phyloP scores from a whole-genome alignment of 2,329 filamentous ascomycete species.

The Phaeosphaeria sp. region DNA sequence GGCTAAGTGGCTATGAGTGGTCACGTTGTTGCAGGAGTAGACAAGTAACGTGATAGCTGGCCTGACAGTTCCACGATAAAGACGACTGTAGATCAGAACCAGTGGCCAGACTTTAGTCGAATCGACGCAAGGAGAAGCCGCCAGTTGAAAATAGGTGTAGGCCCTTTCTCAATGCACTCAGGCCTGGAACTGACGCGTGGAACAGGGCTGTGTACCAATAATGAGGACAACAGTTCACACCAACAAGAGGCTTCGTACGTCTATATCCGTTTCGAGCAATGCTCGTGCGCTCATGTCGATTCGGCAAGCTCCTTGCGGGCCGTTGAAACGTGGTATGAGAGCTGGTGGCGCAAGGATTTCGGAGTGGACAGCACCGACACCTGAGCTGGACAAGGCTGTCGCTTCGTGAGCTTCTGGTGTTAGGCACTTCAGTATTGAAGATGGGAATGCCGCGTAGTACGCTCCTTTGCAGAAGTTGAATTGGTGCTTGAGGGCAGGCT shows the following conservation, averaged over 20 bases:
- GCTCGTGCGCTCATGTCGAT: not conserved
- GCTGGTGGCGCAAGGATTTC: not conserved
- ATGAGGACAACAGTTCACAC: not conserved
- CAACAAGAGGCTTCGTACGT: conserved; percentile 3
- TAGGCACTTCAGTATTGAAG: not conserved
- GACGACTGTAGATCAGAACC: not conserved
- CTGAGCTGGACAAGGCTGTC: no score
- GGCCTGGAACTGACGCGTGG: conserved; percentile 2
- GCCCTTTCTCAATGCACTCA: not conserved
- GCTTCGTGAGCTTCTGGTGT: not conserved
- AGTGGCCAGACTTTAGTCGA: conserved; percentile 2
- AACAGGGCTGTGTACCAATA: conserved; percentile 1
- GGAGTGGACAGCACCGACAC: not conserved
- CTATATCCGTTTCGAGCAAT: not conserved
- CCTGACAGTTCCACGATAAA: not conserved
- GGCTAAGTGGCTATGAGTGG: conserved; percentile 1
- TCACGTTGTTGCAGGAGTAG: conserved; percentile 3
- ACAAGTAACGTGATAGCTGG: conserved; percentile 2
- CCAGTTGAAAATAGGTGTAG: not conserved
- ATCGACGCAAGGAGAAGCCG: conserved; percentile 6
- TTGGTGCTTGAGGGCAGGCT: not conserved
- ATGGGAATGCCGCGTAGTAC: not conserved
- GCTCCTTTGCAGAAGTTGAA: not conserved
- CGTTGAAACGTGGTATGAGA: not conserved
- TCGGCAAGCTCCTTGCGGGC: not conserved